Conservation (phyloP, 352 stramenopile species). For the Elongisporangium anandrum region DNA sequence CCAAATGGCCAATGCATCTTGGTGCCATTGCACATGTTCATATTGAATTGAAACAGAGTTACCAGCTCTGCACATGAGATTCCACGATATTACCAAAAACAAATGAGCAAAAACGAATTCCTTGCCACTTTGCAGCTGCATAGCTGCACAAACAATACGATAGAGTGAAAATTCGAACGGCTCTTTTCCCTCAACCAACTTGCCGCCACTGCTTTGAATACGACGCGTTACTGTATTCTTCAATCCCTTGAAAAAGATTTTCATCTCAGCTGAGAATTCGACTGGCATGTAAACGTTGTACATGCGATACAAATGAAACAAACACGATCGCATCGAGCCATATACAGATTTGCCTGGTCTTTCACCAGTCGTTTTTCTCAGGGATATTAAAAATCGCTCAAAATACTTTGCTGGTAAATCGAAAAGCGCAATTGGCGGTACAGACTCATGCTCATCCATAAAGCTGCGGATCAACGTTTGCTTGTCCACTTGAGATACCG, state of each 20-base stretch:
- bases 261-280: too few relatives aligned
- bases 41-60: constrained; percentile 7
- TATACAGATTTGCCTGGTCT: background rate
- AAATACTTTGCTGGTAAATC: background rate
- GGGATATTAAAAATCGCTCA: background rate
- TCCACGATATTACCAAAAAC: constrained; percentile 8
- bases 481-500: too few relatives aligned
- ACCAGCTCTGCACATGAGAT: constrained; percentile 10
- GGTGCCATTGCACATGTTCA: constrained; percentile 10
- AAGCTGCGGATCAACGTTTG: too few relatives aligned
- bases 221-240: background rate
- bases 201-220: background rate
- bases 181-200: constrained; percentile 9
- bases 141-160: background rate
- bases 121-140: background rate
- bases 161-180: constrained; percentile 12
- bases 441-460: too few relatives aligned
- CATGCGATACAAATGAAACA: background rate
- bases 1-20: constrained; percentile 10
- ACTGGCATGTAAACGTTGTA: background rate
- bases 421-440: too few relatives aligned
- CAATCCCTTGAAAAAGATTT: background rate
- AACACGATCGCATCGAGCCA: background rate
- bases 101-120: constrained; percentile 7
- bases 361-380: background rate